A percentile compares a stretch with the other conserved stretches of the same genome.
phyloP scores from a whole-genome alignment of 305 asterid species.

The Ajuga reptans region DNA sequence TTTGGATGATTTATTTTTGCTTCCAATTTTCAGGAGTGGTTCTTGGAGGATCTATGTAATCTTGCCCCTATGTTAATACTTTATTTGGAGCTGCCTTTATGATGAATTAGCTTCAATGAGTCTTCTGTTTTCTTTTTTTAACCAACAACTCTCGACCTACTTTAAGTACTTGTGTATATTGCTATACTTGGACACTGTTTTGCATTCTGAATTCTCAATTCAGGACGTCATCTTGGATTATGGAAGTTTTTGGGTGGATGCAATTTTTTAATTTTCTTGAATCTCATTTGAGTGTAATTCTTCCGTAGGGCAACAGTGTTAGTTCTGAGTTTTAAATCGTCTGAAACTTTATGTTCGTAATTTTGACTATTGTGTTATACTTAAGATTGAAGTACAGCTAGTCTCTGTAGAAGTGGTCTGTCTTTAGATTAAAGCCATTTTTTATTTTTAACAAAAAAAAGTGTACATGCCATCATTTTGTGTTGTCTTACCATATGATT shows the following conservation, averaged over 20 bases:
- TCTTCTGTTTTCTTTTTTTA: not conserved
- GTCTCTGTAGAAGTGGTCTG: not conserved
- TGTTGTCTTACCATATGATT: conserved; percentile 8
- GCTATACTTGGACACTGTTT: not conserved
- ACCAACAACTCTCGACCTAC: not conserved
- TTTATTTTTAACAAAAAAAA: not conserved
- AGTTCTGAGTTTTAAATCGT: not conserved
- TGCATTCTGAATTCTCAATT: not conserved
- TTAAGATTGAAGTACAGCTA: conserved; percentile 2
- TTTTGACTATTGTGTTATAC: not conserved
- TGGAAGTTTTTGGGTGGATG: not conserved
- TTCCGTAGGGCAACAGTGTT: not conserved
- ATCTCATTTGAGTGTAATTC: not conserved
- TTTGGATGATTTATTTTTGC: not conserved
- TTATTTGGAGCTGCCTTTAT: not conserved
- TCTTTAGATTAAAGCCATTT: not conserved
- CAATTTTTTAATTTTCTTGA: not conserved
- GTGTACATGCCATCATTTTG: not conserved
- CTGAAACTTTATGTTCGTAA: not conserved
- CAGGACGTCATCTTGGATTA: not conserved
- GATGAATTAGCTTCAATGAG: not conserved
- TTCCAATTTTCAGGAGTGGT: conserved; percentile 5
- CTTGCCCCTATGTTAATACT: not conserved
- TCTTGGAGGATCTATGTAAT: not conserved
- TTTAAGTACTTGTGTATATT: not conserved